Evolutionary conservation across 306 rosid species (phyloP).

Genomic region (Dalbergia cultrata): DNA sequence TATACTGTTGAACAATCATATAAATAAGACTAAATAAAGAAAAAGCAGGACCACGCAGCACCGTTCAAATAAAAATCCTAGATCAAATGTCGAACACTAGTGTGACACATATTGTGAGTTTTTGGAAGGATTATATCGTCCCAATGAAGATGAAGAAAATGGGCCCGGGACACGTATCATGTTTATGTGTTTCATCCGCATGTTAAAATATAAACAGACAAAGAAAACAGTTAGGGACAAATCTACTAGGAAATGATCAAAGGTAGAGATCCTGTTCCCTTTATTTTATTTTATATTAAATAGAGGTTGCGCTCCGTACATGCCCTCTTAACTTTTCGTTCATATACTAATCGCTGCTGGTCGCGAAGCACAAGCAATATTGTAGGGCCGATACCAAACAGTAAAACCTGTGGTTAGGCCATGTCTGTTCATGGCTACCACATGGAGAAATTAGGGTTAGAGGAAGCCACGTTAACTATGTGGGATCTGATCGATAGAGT

Average conservation of each 20-base stretch:
- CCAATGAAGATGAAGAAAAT: conserved; percentile 59
- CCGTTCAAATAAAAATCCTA: conserved; percentile 49
- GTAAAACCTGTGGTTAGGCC: conserved; percentile 47
- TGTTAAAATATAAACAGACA: conserved; percentile 52
- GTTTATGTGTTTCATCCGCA: conserved; percentile 55
- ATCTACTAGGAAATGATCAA: conserved; percentile 61
- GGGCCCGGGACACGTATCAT: conserved; percentile 69
- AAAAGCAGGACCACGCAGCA: conserved; percentile 64
- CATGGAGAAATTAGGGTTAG: conserved; percentile 52
- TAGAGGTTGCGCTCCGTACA: conserved; percentile 55
- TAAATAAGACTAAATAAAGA: background rate
- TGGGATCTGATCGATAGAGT: conserved; percentile 25
- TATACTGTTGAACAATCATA: background rate
- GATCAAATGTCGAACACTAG: conserved; percentile 43
- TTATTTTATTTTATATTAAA: background rate
- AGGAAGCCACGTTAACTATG: conserved; percentile 38
- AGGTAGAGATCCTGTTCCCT: conserved; percentile 77
- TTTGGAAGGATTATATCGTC: conserved; percentile 40
- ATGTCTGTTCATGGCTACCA: conserved; percentile 63
- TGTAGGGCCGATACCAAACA: conserved; percentile 79
- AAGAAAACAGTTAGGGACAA: conserved; percentile 79
- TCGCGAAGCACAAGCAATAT: conserved; percentile 60
- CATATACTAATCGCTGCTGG: conserved; percentile 45
- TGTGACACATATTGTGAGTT: conserved; percentile 1
- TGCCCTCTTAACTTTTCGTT: conserved; percentile 45